Base-by-base conservation (phyloP, 164 flowering plant species). In the Akebia trifoliata region DNA sequence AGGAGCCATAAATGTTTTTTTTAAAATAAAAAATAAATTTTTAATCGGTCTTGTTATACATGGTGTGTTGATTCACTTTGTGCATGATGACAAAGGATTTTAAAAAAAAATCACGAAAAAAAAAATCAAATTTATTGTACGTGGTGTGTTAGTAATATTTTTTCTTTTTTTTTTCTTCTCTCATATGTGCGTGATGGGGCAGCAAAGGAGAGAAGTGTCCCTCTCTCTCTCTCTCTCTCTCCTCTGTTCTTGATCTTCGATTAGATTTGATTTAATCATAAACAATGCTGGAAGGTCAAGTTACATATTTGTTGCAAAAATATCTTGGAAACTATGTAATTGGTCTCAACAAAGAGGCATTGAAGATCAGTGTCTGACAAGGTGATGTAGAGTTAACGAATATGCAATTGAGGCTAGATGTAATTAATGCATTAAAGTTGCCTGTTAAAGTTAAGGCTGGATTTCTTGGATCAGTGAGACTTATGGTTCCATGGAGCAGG, bases 401-500 rank as follows among this genome's bases (percentile, higher is more conserved):
- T 76, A 94, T 94, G 99, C 96, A 94, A 64, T 71, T 94, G 73
- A 90, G 86, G 84, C 99, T 97, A 4, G 99, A 94, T 82, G 99
- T 97, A 54, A 84, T 94, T 31, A 94, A 94, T 82, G 96, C 95
- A 52, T 70, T 94, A 44, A 84, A 94, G 62, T 81, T 94, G 73
- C 99, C 99, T 15, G 84, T 94, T 64, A 94, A 76, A 79, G 99
- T 94, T 50, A 94, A 94, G 72, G 96, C 97, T 1, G 99, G 99
- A 52, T 94, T 94, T 78, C 93, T 94, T 62, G 99, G 99, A 57
- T 94, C 99, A 14, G 96, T 94, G 58, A 94, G 76, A 69, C 79
- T 94, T 28, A 94, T 90, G 97, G 99, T 94, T 64, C 99, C 99
- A 24, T 94, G 99, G 99, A 94, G 99, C 77, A 86, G 95, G 81